Conservation (phyloP, 2,329 filamentous ascomycete genomes). For the Aspergillus latus region DNA sequence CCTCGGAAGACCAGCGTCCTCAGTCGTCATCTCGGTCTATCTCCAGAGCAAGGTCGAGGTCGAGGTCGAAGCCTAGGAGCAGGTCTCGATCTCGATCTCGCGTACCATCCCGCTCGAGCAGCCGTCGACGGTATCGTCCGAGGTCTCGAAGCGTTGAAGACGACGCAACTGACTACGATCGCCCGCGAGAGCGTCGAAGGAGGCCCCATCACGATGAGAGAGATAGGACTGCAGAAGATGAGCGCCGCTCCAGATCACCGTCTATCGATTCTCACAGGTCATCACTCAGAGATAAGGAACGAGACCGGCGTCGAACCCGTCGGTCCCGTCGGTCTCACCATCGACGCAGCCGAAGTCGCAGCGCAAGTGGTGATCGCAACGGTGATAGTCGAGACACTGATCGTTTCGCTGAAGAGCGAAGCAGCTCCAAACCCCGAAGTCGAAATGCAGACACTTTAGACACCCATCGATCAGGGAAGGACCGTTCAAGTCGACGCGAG, state of each 20-base stretch:
- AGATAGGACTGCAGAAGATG: constrained; percentile 33
- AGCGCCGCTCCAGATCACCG: constrained; percentile 63
- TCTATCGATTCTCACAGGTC: constrained; percentile 62
- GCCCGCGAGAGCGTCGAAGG: constrained; percentile 25
- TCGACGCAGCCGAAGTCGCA: constrained; percentile 26
- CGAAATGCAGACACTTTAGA: constrained; percentile 25
- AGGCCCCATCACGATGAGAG: constrained; percentile 42
- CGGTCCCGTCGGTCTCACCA: constrained; percentile 46
- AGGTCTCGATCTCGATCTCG: constrained; percentile 43
- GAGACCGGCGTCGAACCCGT: constrained; percentile 52
- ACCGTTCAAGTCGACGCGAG: constrained; percentile 30
- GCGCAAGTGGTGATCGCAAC: constrained; percentile 21
- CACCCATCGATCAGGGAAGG: constrained; percentile 31
- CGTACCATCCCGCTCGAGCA: constrained; percentile 44
- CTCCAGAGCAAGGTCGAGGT: constrained; percentile 30
- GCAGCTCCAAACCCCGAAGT: constrained; percentile 21
- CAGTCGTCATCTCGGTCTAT: constrained; percentile 29
- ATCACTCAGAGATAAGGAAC: constrained; percentile 61
- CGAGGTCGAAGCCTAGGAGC: constrained; percentile 21
- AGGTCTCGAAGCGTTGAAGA: constrained; percentile 47
- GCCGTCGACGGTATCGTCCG: constrained; percentile 53
- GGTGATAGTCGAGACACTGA: constrained; percentile 41
- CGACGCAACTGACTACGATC: constrained; percentile 39
- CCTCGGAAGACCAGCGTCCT: constrained; percentile 35
- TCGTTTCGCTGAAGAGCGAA: constrained; percentile 31